These are phyloP conservation scores for Leptosphaerulina australis DNA, from an alignment of 2,329 filamentous ascomycete genomes.

Conservation along the genomic window DNA sequence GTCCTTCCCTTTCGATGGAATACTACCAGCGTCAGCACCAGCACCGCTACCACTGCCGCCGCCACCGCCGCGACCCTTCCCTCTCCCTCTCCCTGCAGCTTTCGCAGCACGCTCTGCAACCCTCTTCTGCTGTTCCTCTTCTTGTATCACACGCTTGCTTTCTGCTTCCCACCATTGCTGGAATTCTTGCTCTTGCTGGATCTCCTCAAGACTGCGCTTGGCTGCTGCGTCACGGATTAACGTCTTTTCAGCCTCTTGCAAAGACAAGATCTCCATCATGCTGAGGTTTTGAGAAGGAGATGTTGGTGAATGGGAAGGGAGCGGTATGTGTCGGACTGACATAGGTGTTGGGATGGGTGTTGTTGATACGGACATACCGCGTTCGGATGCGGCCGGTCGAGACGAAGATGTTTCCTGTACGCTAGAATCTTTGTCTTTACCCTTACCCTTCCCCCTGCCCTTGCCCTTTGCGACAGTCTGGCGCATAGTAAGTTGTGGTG, in stretches of 20 bases:
- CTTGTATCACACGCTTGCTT: conserved; percentile 71
- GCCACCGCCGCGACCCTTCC: conserved; percentile 37
- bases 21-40: background rate
- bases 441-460: conserved; percentile 26
- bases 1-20: conserved; percentile 13
- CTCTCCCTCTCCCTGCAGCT: conserved; percentile 31
- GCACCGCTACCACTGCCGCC: conserved; percentile 30
- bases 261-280: conserved; percentile 85
- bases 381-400: conserved; percentile 31
- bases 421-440: conserved; percentile 33
- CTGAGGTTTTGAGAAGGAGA: conserved; percentile 72
- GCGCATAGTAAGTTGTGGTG: conserved; percentile 64
- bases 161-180: conserved; percentile 96
- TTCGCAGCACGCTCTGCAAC: conserved; percentile 37
- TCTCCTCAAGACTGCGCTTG: conserved; percentile 89
- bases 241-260: conserved; percentile 85
- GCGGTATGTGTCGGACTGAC: conserved; percentile 55
- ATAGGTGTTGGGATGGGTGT: conserved; percentile 49
- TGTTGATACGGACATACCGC: conserved; percentile 45
- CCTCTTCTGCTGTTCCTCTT: conserved; percentile 53
- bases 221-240: conserved; percentile 81
- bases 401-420: conserved; percentile 30
- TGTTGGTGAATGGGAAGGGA: conserved; percentile 65
- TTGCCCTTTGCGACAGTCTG: conserved; percentile 59
- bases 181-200: conserved; percentile 96